phyloP scores from a whole-genome alignment of 352 stramenopile genomes.

The Phytopythium boreale region DNA sequence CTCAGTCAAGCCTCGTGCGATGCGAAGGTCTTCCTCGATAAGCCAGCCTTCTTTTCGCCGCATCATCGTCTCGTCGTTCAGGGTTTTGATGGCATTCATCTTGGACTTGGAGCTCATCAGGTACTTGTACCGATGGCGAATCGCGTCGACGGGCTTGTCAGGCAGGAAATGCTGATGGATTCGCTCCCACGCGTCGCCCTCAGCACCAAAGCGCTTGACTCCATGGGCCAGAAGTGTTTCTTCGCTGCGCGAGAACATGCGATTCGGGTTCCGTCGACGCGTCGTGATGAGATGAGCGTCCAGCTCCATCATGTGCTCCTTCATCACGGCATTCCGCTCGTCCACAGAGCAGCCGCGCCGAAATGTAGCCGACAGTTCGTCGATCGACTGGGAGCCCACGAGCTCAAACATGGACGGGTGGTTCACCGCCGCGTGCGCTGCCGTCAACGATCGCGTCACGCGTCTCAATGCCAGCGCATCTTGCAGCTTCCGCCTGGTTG shows the following conservation, averaged over 20 bases:
- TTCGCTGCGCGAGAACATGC: constrained; percentile 53
- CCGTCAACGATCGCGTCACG: constrained; percentile 75
- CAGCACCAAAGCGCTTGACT: constrained; percentile 53
- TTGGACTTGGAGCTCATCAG: constrained; percentile 58
- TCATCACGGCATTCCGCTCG: constrained; percentile 49
- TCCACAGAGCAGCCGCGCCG: constrained; percentile 34
- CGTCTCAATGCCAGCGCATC: constrained; percentile 39
- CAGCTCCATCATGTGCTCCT: constrained; percentile 63
- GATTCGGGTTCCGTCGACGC: constrained; percentile 33
- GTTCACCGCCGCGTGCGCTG: constrained; percentile 70
- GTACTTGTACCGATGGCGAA: constrained; percentile 71
- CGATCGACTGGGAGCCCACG: constrained; percentile 56
- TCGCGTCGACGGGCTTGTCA: constrained; percentile 37
- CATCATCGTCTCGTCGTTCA: constrained; percentile 39
- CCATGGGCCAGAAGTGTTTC: constrained; percentile 68
- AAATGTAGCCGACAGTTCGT: constrained; percentile 51
- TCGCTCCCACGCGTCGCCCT: constrained; percentile 49
- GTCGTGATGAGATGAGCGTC: constrained; percentile 65
- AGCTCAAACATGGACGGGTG: constrained; percentile 88
- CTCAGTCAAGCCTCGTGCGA: constrained; percentile 66
- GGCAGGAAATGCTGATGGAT: constrained; percentile 70
- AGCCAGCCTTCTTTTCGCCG: constrained; percentile 50
- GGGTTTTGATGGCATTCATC: constrained; percentile 56
- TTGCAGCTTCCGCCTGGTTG: constrained; percentile 10
- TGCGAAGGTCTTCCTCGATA: constrained; percentile 77